Percentiles rank a stretch among this genome's conserved stretches.
These are phyloP conservation scores for Carex cristatella DNA, from an alignment of 176 grass and related monocot genomes.

Conservation along the genomic window DNA sequence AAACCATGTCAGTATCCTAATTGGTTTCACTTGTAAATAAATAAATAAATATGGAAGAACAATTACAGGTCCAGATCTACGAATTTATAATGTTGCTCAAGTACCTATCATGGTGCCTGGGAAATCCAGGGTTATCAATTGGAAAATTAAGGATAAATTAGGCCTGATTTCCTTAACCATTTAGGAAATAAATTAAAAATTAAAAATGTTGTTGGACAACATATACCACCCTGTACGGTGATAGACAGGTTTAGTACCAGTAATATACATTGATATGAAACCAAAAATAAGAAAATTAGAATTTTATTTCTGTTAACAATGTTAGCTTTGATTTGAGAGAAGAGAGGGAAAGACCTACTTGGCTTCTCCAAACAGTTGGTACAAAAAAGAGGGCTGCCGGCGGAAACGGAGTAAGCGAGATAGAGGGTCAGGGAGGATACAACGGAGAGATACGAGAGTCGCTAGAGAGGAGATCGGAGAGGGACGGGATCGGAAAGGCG, in stretches of 20 bases:
- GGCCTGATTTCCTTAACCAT: not conserved
- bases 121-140: not conserved
- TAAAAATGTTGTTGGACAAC: not conserved
- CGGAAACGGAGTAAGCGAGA: too few relatives aligned
- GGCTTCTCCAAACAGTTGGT: too few relatives aligned
- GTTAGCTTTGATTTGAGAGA: too few relatives aligned
- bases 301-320: too few relatives aligned
- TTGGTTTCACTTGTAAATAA: slow-evolving; percentile 14
- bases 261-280: not conserved
- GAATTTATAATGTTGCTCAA: not conserved
- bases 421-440: too few relatives aligned
- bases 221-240: not conserved
- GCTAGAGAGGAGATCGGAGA: too few relatives aligned
- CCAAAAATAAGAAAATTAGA: too few relatives aligned
- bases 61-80: not conserved
- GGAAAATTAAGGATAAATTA: not conserved
- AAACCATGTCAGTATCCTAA: slow-evolving; percentile 12
- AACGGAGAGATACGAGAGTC: too few relatives aligned
- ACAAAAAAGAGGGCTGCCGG: too few relatives aligned
- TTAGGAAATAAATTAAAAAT: not conserved
- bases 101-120: not conserved
- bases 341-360: too few relatives aligned
- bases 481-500: too few relatives aligned
- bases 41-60: slow-evolving; percentile 43
- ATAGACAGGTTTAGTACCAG: not conserved